Evolutionary conservation across 2,329 filamentous ascomycete species (phyloP), one percentile per base, ranked within the genome.

Genomic region (Fusarium caatingaense): DNA sequence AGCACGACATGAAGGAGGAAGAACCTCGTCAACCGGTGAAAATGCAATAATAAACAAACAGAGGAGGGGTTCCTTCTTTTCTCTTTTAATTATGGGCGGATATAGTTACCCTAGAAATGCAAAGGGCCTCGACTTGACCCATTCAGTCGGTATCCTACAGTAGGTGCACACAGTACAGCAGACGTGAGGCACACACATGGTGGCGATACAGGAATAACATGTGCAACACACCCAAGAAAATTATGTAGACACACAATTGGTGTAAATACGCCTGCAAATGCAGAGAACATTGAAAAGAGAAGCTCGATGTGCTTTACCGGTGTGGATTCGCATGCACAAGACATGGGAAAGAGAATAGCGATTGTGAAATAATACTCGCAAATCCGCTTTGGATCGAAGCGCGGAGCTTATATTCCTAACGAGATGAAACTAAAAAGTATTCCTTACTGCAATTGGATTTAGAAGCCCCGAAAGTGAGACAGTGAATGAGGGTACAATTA

Each of bases 361-460:
- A 30, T 30, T 30, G 28, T 30, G 10, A 30, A 30, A 30, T 30
- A 30, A 30, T 13, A 30, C 28, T 30, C 28, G 6, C 2, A 30
- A 30, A 7, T 6, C 60, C 47, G 12, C 37, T 60, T 51, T 12
- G 44, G 23, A n/a, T 40, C 9, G 6, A 30, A 30, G 23, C 8
- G 20, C 63, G 63, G 63, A 66, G 62, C 56, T 60, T 42, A 66
- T 47, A 40, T 66, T 66, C 63, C 62, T 50, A 12, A 12, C 42
- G 30, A 65, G 13, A 20, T n/a, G 23, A 21, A 23, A 7, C 49
- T 55, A 46, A 59, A 27, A 20, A 25, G 4, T 2, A 20, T 16
- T 6, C 12, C 1, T 37, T 2, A n/a, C 34, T n/a, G 0, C 0
- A 37, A 37, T 0, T 0, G 18, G 34, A 11, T n/a, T 37, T 37